Percentiles rank a stretch among this genome's conserved stretches.
phyloP scores from a whole-genome alignment of 2,329 filamentous ascomycete species.

The Colletotrichum melonis region DNA sequence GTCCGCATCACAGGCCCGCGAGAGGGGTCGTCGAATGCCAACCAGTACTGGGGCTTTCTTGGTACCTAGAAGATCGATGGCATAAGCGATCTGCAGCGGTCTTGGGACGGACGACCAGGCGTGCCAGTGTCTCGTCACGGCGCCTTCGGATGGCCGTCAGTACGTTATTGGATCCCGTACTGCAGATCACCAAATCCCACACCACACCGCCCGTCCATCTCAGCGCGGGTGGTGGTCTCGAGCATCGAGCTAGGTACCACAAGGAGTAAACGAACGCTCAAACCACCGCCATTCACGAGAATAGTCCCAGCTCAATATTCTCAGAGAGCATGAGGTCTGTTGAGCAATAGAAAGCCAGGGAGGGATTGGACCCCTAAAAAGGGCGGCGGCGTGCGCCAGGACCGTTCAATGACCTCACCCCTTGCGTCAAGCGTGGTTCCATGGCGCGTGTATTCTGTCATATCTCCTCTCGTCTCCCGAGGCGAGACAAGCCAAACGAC shows the following conservation, averaged over 20 bases:
- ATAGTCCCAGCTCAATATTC: neutral
- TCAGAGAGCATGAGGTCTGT: neutral
- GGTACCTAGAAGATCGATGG: neutral
- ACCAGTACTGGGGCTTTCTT: neutral
- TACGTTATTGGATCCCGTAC: slow-evolving; percentile 9
- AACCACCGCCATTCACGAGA: slow-evolving; percentile 17
- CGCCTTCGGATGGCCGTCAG: slow-evolving; percentile 21
- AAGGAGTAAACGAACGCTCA: slow-evolving; percentile 9
- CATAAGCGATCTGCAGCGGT: slow-evolving; percentile 8
- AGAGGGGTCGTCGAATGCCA: neutral
- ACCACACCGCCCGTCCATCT: neutral
- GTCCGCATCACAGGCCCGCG: slow-evolving; percentile 2
- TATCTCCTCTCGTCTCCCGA: slow-evolving; percentile 22
- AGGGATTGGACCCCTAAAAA: neutral
- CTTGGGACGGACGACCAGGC: neutral
- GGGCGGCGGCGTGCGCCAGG: slow-evolving; percentile 7
- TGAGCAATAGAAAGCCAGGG: neutral
- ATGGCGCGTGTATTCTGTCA: neutral
- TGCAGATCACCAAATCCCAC: slow-evolving; percentile 21
- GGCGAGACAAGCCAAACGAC: slow-evolving; percentile 5
- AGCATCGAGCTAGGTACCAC: neutral
- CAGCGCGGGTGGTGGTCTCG: neutral
- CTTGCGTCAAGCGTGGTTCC: slow-evolving; percentile 28
- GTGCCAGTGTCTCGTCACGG: slow-evolving; percentile 12
- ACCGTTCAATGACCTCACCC: slow-evolving; percentile 24